These are phyloP conservation scores for Malassezia nana DNA, from an alignment of 1,284 basidiomycete genomes.

Conservation along the genomic window DNA sequence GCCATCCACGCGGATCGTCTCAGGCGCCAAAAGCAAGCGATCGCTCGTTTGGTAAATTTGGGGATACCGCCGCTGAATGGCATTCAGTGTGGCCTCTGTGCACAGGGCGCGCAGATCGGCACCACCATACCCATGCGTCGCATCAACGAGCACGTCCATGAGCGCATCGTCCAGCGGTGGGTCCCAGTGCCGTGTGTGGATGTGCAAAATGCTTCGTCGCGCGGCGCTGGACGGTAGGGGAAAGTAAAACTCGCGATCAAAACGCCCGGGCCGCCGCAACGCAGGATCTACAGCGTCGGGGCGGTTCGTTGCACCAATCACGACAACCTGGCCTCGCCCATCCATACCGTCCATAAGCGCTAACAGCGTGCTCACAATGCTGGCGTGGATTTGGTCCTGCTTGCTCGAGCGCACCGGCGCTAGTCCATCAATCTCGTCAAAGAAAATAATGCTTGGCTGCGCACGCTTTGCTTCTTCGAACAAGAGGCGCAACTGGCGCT, in stretches of 20 bases:
- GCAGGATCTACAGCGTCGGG: conserved; percentile 96
- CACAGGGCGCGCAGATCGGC: conserved; percentile 66
- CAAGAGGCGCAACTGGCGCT: conserved; percentile 82
- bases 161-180: conserved; percentile 64
- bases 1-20: conserved; percentile 72
- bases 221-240: conserved; percentile 76
- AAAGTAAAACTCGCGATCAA: conserved; percentile 98
- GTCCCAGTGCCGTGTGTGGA: conserved; percentile 84
- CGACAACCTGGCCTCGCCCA: conserved; percentile 83
- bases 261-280: conserved; percentile 81
- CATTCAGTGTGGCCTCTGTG: conserved; percentile 92
- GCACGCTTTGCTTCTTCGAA: conserved; percentile 90
- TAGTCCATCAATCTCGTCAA: conserved; percentile 96
- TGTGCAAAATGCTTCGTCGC: conserved; percentile 74
- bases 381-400: conserved; percentile 98
- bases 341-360: conserved; percentile 99
- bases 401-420: conserved; percentile 95
- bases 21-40: conserved; percentile 71
- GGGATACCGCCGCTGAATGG: conserved; percentile 88
- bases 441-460: conserved; percentile 92
- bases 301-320: conserved; percentile 94
- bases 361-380: conserved; percentile 87
- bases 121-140: conserved; percentile 96
- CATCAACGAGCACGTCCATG: conserved; percentile 64
- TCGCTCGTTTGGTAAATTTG: conserved; percentile 93